These are phyloP conservation scores for Eucalyptus victrix DNA, from an alignment of 345 rosid species.

Conservation along the genomic window DNA sequence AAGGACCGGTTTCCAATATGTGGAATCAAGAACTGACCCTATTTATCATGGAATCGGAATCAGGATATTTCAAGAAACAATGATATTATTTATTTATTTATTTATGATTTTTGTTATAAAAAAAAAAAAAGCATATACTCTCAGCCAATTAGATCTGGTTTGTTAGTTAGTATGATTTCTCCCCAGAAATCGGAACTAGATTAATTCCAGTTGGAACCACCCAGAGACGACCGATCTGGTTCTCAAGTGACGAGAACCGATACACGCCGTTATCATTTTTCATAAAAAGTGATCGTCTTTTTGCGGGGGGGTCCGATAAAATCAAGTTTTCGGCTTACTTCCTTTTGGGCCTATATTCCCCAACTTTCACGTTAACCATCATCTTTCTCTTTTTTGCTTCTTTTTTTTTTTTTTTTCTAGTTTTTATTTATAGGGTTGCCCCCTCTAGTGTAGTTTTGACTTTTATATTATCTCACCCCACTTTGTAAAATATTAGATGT, in stretches of 20 bases:
- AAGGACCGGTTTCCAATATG: rapidly evolving
- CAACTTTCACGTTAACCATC: not conserved
- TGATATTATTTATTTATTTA: not conserved
- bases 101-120: not conserved
- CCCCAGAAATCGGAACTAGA: not conserved
- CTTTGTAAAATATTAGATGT: not conserved
- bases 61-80: not conserved
- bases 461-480: not conserved
- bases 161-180: not conserved
- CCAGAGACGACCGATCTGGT: not conserved
- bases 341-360: not conserved
- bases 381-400: not conserved
- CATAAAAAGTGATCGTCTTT: not conserved
- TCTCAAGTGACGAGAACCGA: not conserved
- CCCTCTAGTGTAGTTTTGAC: not conserved
- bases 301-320: not conserved
- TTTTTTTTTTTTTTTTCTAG: too few species aligned
- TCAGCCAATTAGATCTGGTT: not conserved
- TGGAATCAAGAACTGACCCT: not conserved
- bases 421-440: not conserved
- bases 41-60: not conserved
- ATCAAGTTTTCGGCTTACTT: not conserved
- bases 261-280: not conserved
- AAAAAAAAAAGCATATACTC: not conserved
- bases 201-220: not conserved